Evolutionary conservation across 139 green algal genomes (phyloP), one percentile per base, ranked within the genome.

Genomic region (Chlamydomonas schloesseri): DNA sequence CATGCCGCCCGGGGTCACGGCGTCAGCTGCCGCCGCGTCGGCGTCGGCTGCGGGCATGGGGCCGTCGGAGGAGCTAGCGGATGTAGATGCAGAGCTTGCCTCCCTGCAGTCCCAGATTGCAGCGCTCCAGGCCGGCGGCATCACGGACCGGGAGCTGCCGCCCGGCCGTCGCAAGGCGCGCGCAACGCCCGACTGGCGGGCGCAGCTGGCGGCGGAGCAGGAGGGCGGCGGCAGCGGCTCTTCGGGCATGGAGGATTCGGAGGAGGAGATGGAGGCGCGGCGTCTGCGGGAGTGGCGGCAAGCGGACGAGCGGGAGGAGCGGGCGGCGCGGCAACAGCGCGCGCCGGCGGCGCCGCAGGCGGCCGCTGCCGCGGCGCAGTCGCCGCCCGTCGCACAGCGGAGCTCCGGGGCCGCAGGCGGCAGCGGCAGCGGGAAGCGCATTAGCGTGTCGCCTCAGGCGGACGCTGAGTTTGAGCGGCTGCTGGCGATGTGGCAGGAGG

Each of bases 391-490:
- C n/a, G n/a, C n/a, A n/a, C n/a, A n/a, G n/a, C n/a, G n/a, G n/a
- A n/a, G n/a, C n/a, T n/a, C n/a, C n/a, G n/a, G n/a, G n/a, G n/a
- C n/a, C n/a, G n/a, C n/a, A n/a, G n/a, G n/a, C n/a, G n/a, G n/a
- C n/a, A n/a, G n/a, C n/a, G 11, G 67, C 15, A 31, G 31, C 31
- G 14, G 33, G 1, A 14, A 20, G 36, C 11, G 37, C 76, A 24
- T 73, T 3, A 62, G 37, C 42, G 60, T 73, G 6, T 83, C 76
- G 28, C 28, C 37, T 0, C 1, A 29, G 6, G 76, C 76, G 42
- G 76, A 83, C 9, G 20, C 57, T 9, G 76, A 83, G 76, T 83
- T 73, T 26, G 60, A 73, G 60, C 60, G 62, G 58, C 76, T 83
- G 60, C 24, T 83, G 60, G 31, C 26, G 53, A 60, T 83, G 60